Conservation (phyloP, 768 basidiomycete genomes). For the Candolleomyces aberdarensis region DNA sequence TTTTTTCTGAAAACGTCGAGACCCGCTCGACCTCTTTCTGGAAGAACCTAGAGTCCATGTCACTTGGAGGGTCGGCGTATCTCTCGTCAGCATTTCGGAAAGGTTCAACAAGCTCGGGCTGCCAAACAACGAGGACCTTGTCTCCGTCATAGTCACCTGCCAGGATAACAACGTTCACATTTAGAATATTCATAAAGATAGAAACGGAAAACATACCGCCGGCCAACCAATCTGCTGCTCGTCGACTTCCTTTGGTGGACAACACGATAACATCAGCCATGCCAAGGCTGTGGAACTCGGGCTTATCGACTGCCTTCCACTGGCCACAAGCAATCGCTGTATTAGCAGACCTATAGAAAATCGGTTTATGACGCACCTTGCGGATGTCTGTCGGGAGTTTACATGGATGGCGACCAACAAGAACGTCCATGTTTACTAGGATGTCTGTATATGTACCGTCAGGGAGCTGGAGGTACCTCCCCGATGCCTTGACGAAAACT, state of each 20-base stretch:
- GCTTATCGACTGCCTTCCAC: constrained; percentile 55
- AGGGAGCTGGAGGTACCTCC: constrained; percentile 33
- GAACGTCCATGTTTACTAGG: constrained; percentile 47
- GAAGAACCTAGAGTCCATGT: constrained; percentile 38
- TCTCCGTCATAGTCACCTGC: constrained; percentile 75
- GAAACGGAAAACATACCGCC: constrained; percentile 41
- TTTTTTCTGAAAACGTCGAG: constrained; percentile 33
- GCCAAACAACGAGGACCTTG: constrained; percentile 54
- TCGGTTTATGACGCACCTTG: constrained; percentile 38
- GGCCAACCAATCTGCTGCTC: constrained; percentile 60
- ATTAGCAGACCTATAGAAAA: neutral
- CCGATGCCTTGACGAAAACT: constrained; percentile 54
- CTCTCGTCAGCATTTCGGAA: constrained; percentile 52
- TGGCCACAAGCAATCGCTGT: constrained; percentile 16
- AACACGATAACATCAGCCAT: constrained; percentile 54
- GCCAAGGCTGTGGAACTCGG: constrained; percentile 42
- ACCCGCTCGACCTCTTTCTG: constrained; percentile 42
- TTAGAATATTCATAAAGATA: neutral
- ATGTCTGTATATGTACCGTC: constrained; percentile 48
- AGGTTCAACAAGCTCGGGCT: constrained; percentile 47
- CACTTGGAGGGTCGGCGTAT: constrained; percentile 47
- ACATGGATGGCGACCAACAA: constrained; percentile 67
- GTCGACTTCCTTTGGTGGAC: constrained; percentile 47
- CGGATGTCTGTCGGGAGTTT: constrained; percentile 66
- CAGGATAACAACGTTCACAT: neutral